Percentiles rank a stretch among this genome's conserved stretches.
Conservation (phyloP, 768 basidiomycete genomes). For the Xerocomellus intermedius region DNA sequence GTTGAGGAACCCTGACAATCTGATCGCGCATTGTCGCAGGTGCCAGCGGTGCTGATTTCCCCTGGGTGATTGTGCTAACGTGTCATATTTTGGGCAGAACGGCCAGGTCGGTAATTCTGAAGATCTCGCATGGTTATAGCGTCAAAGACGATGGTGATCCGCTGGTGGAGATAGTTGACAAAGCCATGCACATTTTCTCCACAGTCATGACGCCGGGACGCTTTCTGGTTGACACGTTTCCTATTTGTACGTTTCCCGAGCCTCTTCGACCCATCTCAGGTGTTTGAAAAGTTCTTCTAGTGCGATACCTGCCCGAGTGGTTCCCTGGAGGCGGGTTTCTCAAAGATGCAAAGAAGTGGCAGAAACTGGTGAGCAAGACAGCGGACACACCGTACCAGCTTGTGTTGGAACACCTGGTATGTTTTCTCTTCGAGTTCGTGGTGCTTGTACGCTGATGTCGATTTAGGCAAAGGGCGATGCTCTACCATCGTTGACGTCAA, state of each 20-base stretch:
- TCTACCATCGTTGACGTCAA: constrained; percentile 8
- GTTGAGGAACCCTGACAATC: neutral
- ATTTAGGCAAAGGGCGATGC: constrained; percentile 5
- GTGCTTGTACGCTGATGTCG: neutral
- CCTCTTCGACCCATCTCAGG: neutral
- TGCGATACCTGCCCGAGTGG: constrained; percentile 16
- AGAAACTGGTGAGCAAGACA: neutral
- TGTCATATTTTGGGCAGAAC: neutral
- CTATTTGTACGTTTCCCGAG: constrained; percentile 1
- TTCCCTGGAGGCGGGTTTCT: constrained; percentile 15
- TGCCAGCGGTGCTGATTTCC: neutral
- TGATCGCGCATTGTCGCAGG: constrained; percentile 1
- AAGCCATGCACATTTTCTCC: constrained; percentile 17
- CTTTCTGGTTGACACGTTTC: constrained; percentile 4
- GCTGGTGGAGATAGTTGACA: constrained; percentile 28
- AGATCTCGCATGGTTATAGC: constrained; percentile 36
- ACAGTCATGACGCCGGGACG: neutral
- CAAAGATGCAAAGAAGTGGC: constrained; percentile 1
- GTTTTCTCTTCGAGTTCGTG: neutral
- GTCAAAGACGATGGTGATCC: constrained; percentile 33
- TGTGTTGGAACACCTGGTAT: constrained; percentile 10
- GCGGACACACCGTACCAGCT: neutral
- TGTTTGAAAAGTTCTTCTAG: neutral
- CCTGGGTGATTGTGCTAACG: neutral
- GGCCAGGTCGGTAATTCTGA: constrained; percentile 22